A percentile compares a stretch with the other conserved stretches of the same genome.
Conservation (phyloP, 768 basidiomycete genomes). For the Sporobolomyces phaffii region DNA sequence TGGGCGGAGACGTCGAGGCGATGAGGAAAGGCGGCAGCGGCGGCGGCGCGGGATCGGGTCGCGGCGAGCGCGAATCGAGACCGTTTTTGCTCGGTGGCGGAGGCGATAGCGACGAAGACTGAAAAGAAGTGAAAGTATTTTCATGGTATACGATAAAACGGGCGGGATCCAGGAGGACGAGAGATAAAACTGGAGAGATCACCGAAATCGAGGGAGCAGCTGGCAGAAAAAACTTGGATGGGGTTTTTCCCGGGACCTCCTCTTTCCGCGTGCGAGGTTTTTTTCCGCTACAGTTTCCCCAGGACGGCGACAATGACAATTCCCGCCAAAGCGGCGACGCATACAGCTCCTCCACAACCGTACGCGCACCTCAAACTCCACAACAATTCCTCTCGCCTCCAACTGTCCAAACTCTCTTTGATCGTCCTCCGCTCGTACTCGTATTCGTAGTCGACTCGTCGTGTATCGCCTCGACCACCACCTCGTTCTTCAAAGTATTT, state of each 20-base stretch:
- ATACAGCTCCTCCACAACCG: neutral
- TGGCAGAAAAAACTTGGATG: too few species aligned
- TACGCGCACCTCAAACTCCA: slow-evolving; percentile 22
- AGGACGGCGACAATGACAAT: neutral
- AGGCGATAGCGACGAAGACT: neutral
- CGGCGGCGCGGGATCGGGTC: neutral
- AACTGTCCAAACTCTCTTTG: neutral
- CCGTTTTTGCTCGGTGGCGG: slow-evolving; percentile 26
- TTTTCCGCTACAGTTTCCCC: neutral
- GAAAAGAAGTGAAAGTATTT: too few species aligned
- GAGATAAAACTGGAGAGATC: neutral
- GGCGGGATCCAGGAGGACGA: too few species aligned
- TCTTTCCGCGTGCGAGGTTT: too few species aligned
- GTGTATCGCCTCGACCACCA: neutral
- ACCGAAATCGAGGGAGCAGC: too few species aligned
- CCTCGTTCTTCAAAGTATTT: neutral
- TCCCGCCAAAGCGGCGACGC: neutral
- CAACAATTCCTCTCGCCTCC: slow-evolving; percentile 21
- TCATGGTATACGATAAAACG: too few species aligned
- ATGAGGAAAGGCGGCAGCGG: slow-evolving; percentile 8
- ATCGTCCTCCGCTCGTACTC: neutral
- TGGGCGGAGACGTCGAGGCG: slow-evolving; percentile 34
- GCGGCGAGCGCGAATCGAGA: neutral
- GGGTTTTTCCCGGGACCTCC: too few species aligned
- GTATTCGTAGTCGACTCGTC: neutral